Evolutionary conservation across 1,284 basidiomycete genomes (phyloP).

Genomic region (Leucoagaricus sp.): DNA sequence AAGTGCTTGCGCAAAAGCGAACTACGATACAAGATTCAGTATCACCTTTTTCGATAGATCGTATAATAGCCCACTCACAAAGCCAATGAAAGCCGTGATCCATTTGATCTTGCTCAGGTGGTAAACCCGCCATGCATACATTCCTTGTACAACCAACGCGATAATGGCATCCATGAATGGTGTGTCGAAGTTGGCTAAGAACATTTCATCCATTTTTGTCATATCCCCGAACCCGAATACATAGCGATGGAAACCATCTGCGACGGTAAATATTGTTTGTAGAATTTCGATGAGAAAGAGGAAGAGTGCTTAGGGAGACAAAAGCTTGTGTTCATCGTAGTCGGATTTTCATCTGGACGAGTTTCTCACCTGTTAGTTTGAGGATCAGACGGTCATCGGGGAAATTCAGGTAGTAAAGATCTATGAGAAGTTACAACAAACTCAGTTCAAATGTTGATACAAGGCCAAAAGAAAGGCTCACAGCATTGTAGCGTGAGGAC

Average conservation of each 20-base stretch:
- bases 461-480: background rate
- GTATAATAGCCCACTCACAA: too few species aligned
- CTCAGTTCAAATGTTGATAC: background rate
- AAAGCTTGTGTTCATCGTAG: too few species aligned
- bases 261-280: slow-evolving; percentile 4
- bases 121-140: slow-evolving; percentile 6
- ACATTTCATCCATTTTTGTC: background rate
- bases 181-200: slow-evolving; percentile 7
- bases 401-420: slow-evolving; percentile 6
- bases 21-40: too few species aligned
- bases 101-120: background rate
- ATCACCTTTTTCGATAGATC: too few species aligned
- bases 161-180: slow-evolving; percentile 4
- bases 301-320: slow-evolving; percentile 3
- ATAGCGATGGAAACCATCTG: slow-evolving; percentile 11
- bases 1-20: too few species aligned
- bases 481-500: slow-evolving; percentile 9
- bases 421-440: background rate
- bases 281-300: slow-evolving; percentile 2
- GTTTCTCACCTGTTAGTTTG: background rate
- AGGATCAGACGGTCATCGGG: slow-evolving; percentile 4
- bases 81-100: background rate
- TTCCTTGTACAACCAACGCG: slow-evolving; percentile 5
- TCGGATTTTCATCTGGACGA: too few species aligned
- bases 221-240: slow-evolving; percentile 4